Evolutionary conservation across 1,284 basidiomycete species (phyloP).

Genomic region (Rhizoctonia solani): DNA sequence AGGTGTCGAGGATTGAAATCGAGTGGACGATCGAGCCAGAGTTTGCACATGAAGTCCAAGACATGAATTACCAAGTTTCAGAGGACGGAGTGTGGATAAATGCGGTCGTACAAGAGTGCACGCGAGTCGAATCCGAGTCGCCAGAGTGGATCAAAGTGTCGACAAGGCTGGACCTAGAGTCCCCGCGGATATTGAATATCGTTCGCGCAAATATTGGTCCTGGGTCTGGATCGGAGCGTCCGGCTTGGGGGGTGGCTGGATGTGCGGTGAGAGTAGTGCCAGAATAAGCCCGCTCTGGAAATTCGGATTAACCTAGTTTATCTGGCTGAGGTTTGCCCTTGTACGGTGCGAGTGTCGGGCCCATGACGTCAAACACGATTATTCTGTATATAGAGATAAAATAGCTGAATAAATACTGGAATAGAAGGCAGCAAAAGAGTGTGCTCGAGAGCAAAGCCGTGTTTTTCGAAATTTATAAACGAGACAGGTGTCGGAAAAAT

Average conservation of each 20-base stretch:
- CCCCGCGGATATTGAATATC: neutral
- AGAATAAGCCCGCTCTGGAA: slow-evolving; percentile 1
- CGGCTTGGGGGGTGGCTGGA: slow-evolving; percentile 12
- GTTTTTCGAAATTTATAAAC: neutral
- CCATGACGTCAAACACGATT: too few species aligned
- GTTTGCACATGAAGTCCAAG: neutral
- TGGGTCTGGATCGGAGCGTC: neutral
- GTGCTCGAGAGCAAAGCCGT: neutral
- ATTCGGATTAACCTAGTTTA: neutral
- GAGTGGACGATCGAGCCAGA: neutral
- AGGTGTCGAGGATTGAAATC: neutral
- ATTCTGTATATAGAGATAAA: too few species aligned
- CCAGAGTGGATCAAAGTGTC: neutral
- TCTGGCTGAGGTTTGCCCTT: neutral
- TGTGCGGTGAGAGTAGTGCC: neutral
- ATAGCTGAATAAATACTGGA: too few species aligned
- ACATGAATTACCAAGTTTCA: neutral
- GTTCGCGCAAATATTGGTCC: neutral
- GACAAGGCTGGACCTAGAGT: neutral
- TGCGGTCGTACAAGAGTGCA: neutral
- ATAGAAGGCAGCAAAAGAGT: too few species aligned
- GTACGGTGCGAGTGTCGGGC: too few species aligned
- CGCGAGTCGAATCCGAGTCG: neutral
- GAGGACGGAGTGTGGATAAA: neutral
- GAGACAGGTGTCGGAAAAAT: slow-evolving; percentile 8